Evolutionary conservation across 208 protist genomes (phyloP).

Genomic region (Angomonas deanei): DNA sequence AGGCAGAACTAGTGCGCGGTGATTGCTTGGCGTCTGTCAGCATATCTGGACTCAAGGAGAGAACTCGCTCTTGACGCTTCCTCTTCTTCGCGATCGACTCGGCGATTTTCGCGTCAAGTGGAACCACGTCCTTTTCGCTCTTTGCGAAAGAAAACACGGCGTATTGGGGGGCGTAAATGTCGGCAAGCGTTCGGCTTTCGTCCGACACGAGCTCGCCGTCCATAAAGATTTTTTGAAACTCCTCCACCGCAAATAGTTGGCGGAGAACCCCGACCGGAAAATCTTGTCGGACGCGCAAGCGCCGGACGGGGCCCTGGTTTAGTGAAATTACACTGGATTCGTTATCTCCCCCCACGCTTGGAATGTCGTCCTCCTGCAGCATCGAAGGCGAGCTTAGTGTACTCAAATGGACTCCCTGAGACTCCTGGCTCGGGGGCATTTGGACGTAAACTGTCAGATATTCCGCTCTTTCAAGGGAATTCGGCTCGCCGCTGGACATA

Average conservation of each 20-base stretch:
- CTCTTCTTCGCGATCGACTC: no score
- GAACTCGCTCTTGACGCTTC: no score
- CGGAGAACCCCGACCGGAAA: not conserved
- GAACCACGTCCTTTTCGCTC: no score
- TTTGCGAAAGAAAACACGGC: not conserved
- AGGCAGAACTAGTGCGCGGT: not conserved
- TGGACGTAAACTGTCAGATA: not conserved
- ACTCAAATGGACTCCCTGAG: not conserved
- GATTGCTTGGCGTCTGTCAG: no score
- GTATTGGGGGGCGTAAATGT: no score
- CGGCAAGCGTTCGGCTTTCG: no score
- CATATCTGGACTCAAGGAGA: no score
- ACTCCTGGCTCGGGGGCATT: not conserved
- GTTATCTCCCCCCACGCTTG: not conserved
- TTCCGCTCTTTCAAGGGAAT: not conserved
- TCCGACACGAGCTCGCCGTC: not conserved
- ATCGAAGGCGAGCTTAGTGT: not conserved
- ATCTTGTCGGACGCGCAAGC: not conserved
- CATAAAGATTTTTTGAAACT: not conserved
- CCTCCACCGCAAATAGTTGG: not conserved
- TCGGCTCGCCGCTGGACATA: not conserved
- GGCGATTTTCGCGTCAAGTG: no score
- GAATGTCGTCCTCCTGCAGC: not conserved
- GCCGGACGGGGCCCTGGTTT: not conserved
- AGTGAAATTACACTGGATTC: not conserved